Percentiles rank a stretch among this genome's conserved stretches.
phyloP scores from a whole-genome alignment of 768 basidiomycete genomes.

The Termitomyces sp. region DNA sequence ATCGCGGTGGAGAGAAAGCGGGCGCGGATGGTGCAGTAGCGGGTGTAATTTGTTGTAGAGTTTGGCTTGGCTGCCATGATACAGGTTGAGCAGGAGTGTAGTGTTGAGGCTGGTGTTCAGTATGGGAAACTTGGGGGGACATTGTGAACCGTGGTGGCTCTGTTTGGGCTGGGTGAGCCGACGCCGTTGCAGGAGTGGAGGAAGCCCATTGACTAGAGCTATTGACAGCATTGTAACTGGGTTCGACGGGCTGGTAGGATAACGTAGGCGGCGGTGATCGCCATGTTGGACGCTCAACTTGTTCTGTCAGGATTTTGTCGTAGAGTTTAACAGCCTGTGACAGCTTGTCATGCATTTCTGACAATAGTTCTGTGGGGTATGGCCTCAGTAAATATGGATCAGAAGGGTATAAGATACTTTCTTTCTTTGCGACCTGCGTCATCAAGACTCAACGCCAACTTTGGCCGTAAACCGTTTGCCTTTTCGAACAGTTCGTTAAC shows the following conservation, averaged over 20 bases:
- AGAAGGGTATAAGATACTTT: conserved; percentile 23
- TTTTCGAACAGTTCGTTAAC: conserved; percentile 83
- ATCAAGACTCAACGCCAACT: conserved; percentile 77
- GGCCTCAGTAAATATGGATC: not conserved
- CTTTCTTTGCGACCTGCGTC: conserved; percentile 85
- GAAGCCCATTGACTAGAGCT: conserved; percentile 32
- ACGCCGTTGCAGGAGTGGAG: conserved; percentile 7
- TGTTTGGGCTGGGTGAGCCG: conserved; percentile 4
- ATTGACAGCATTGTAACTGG: conserved; percentile 20
- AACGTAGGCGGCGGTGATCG: conserved; percentile 30
- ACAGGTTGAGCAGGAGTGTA: conserved; percentile 8
- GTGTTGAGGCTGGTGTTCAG: conserved; percentile 8
- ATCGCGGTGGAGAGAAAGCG: conserved; percentile 15
- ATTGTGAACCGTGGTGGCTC: conserved; percentile 14
- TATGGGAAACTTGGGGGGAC: conserved; percentile 18
- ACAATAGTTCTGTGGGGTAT: conserved; percentile 59
- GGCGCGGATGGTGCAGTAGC: conserved; percentile 2
- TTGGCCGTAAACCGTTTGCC: conserved; percentile 72
- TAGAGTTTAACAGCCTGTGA: conserved; percentile 91
- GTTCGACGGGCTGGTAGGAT: conserved; percentile 25
- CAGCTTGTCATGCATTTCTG: conserved; percentile 93
- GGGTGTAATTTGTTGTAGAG: conserved; percentile 11
- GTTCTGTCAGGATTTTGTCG: conserved; percentile 81
- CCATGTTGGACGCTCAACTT: conserved; percentile 72
- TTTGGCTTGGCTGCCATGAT: conserved; percentile 13